Base-by-base conservation (phyloP, 768 basidiomycete species). In the Lactarius evosmus region DNA sequence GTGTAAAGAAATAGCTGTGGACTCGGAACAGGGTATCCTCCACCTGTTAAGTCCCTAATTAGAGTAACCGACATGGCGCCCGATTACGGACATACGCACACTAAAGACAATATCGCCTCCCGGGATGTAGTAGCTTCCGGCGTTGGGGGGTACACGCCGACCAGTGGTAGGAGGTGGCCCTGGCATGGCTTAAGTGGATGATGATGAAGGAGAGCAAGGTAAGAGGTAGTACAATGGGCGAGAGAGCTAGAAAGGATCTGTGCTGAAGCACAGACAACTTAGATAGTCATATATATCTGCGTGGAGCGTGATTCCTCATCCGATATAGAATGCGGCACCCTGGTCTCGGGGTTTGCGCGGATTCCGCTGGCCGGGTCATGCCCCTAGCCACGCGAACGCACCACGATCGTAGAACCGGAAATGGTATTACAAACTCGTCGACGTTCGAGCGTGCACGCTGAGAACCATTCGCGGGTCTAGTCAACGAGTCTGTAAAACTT, bases 51-150 rank as follows among this genome's bases (percentile, higher is more conserved):
- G 5, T 32, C 16, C 5, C 7, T 12, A 16, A 17, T 11, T 60
- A 25, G n/a, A 56, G 49, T 40, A 9, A 51, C 33, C 17, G 16
- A 40, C 36, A 49, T 7, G 30, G 30, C n/a, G 36, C 17, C 17
- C n/a, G 30, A 56, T 29, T 17, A 14, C 19, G 27, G 29, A 14
- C 19, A 66, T 63, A 67, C 72, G 69, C 46, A 74, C 73, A 16
- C 69, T 65, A 64, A 74, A 64, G 54, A 74, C 58, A n/a, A 85
- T 66, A 66, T 86, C 85, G 0, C 81, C 87, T 0, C 80, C 80
- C 0, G 75, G 70, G 14, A 88, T 70, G 56, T 84, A 87, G 61
- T 82, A 89, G 0, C 16, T 5, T 0, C 78, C 71, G 0, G 72
- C 66, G 41, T 76, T 73, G 25, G 59, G 62, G 36, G 58, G 66